Conservation (phyloP, 352 stramenopile genomes). For the Phytopythium boreale region DNA sequence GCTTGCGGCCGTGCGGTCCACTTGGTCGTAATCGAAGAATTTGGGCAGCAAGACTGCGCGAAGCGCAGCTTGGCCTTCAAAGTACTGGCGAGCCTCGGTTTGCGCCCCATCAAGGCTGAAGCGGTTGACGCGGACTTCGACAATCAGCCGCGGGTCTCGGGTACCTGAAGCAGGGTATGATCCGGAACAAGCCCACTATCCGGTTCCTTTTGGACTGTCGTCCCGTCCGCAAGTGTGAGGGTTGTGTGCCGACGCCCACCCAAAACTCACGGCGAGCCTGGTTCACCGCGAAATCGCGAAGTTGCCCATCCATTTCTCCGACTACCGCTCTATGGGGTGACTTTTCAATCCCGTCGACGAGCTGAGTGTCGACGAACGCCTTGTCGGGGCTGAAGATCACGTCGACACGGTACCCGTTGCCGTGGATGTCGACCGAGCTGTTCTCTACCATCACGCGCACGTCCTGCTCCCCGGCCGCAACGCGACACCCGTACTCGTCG, state of each 20-base stretch:
- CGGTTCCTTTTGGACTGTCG: background rate
- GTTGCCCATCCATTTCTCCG: background rate
- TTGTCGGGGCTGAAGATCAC: background rate
- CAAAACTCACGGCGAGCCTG: background rate
- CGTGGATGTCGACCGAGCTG: background rate
- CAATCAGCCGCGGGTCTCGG: background rate
- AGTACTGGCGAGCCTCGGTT: background rate
- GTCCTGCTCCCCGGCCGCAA: background rate
- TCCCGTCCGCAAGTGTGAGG: background rate
- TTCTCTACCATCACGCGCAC: background rate
- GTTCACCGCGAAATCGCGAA: background rate
- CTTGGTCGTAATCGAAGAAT: background rate
- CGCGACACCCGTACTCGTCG: background rate
- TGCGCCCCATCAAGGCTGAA: background rate
- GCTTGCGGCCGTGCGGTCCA: background rate
- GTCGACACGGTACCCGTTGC: background rate
- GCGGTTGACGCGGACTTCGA: background rate
- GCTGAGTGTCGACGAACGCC: background rate
- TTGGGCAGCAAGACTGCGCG: background rate
- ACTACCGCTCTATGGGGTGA: background rate
- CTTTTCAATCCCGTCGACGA: background rate
- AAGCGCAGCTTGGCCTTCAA: background rate
- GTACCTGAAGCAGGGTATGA: background rate
- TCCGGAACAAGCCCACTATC: background rate
- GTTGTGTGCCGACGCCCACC: background rate